Conservation (phyloP, 208 protist genomes). For the Crithidia brevicula region DNA sequence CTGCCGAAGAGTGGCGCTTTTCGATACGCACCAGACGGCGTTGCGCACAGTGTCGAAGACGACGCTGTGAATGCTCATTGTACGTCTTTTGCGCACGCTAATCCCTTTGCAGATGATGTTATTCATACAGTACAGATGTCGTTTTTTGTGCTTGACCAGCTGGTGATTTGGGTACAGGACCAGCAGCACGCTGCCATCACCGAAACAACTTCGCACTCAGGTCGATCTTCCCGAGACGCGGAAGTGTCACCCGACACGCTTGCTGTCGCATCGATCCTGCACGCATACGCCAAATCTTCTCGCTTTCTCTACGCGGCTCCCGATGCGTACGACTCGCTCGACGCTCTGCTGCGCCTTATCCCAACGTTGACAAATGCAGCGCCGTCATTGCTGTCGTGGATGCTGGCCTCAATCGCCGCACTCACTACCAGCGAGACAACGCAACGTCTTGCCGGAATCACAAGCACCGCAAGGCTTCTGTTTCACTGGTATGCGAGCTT, state of each 20-base stretch:
- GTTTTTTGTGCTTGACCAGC: too few species aligned
- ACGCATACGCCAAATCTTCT: neutral
- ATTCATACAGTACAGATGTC: too few species aligned
- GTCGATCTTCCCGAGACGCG: too few species aligned
- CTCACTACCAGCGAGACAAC: neutral
- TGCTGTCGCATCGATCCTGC: neutral
- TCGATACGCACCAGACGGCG: too few species aligned
- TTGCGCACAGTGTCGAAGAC: too few species aligned
- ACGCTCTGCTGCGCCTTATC: constrained; percentile 9
- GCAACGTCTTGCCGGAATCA: neutral
- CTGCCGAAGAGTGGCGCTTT: neutral
- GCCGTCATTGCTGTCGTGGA: constrained; percentile 27
- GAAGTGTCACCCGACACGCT: constrained; percentile 6
- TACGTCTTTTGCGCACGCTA: too few species aligned
- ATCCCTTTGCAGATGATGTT: too few species aligned
- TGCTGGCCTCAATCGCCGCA: constrained; percentile 19
- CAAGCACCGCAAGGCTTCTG: neutral
- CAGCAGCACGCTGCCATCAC: too few species aligned
- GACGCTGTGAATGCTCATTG: too few species aligned
- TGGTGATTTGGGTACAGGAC: too few species aligned
- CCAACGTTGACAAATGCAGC: constrained; percentile 1
- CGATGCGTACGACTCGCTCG: neutral
- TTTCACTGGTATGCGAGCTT: constrained; percentile 8
- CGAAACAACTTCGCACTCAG: too few species aligned
- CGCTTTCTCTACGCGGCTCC: neutral